Percentiles rank a stretch among this genome's conserved stretches.
phyloP scores from a whole-genome alignment of 345 rosid species.

The Pistacia atlantica region DNA sequence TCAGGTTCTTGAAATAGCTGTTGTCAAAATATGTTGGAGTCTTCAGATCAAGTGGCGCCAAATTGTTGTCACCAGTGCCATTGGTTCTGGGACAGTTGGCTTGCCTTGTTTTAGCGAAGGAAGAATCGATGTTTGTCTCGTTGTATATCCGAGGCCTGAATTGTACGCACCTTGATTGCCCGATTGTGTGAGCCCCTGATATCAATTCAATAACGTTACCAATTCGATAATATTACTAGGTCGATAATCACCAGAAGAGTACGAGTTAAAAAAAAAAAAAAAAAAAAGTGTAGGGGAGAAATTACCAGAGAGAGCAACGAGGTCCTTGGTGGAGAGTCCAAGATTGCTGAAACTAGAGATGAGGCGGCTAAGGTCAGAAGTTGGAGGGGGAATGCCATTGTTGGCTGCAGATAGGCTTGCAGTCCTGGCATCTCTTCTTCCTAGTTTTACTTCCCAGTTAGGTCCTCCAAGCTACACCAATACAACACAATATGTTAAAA shows the following conservation, averaged over 20 bases:
- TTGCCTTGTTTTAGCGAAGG: conserved; percentile 52
- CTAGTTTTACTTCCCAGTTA: conserved; percentile 76
- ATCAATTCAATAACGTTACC: no score
- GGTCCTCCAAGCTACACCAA: conserved; percentile 76
- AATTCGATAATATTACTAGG: no score
- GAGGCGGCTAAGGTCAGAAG: conserved; percentile 57
- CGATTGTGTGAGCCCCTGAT: conserved; percentile 78
- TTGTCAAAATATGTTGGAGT: conserved; percentile 66
- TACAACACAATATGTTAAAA: not conserved
- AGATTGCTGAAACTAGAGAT: conserved; percentile 53
- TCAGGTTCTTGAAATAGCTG: conserved; percentile 67
- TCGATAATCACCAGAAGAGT: no score
- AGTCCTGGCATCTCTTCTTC: conserved; percentile 80
- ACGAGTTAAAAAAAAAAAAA: no score
- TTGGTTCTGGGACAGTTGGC: conserved; percentile 48
- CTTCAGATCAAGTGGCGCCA: conserved; percentile 67
- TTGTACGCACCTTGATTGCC: conserved; percentile 65
- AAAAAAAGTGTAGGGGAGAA: not conserved
- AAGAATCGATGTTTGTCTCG: conserved; percentile 62
- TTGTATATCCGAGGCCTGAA: conserved; percentile 73
- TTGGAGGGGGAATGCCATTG: conserved; percentile 69
- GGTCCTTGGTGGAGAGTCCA: conserved; percentile 74
- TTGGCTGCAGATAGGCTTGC: conserved; percentile 85
- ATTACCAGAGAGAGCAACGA: conserved; percentile 82
- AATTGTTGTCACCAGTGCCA: conserved; percentile 57